Base-by-base conservation (phyloP, 768 basidiomycete species). In the Pleurotus pulmonarius region DNA sequence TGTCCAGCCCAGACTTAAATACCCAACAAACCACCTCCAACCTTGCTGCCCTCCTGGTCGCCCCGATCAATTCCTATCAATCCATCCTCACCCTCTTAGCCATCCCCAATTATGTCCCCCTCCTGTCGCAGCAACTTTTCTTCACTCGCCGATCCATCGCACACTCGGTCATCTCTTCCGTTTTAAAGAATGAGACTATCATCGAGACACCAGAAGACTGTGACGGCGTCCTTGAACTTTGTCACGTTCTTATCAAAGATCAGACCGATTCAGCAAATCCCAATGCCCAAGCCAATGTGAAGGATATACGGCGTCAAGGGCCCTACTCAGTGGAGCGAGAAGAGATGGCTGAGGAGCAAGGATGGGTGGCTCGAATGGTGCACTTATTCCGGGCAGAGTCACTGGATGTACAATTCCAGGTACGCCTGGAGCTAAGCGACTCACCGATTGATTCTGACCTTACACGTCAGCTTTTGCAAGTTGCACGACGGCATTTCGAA, bases 321-420 rank as follows among this genome's bases (percentile, higher is more conserved):
- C 76, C 83, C 8, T 82, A 85, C 61, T 73, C 76, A 25, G 64
- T 82, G 51, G 95, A 96, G 67, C 73, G 87, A 49, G 92, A 95
- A 67, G 96, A 98, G 66, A 80, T 94, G 76, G 95, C 94, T 0
- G 97, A 99, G 69, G 97, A 99, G 69, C 97, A 99, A 65, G 97
- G 97, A 0, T 99, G 97, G 97, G 85, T 98, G 13, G 96, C 97
- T 40, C 77, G 96, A 60, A 98, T 98, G 92, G 90, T 98, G 2
- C 97, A 99, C 75, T 69, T 98, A 29, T 97, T 98, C 83, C 77
- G 87, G 18, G 82, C 92, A 0, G 93, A 97, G 49, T 89, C 91
- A 24, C 69, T 98, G 60, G 89, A 83, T 62, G 83, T 87, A 12
- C 97, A 99, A 65, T 96, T 94, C 61, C 88, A 94, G 81, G 95